Base-by-base conservation (phyloP, 805 yeast species). In the Pichia occidentalis region DNA sequence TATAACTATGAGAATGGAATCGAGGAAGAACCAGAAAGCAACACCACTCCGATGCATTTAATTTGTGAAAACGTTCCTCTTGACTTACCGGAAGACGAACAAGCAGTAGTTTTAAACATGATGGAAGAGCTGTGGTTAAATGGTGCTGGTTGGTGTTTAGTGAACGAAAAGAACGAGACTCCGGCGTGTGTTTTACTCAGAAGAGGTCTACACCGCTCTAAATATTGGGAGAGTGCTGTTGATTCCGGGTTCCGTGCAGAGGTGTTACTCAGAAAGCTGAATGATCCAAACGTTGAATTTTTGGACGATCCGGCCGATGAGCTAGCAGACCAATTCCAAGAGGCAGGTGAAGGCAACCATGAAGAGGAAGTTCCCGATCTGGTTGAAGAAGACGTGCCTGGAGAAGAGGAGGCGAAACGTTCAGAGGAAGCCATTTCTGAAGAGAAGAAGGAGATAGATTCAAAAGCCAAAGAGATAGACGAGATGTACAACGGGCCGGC, bases 221-320 rank as follows among this genome's bases (percentile, higher is more conserved):
- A 52, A 4, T 61, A 67, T n/a, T 72, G 75, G 55, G 55, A 65
- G 5, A 61, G 61, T 18, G 61, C 83, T 26, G 84, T 88, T 1
- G 80, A 75, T 43, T 95, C 96, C 1, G 97, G 97, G 30, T 90
- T 85, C 1, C 68, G 95, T 43, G 92, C 96, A 0, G 97, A 88
- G 56, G 65, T 88, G 26, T 61, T 88, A 16, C 64, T 90, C 44
- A 67, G 95, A 44, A 81, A 80, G 51, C 70, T 87, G 29, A 67
- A 71, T 40, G 87, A 78, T 42, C 62, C 59, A 22, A 77, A 75
- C 41, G 64, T 81, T 47, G 88, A 81, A 53, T 74, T 82, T 43
- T 48, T 83, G 7, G 71, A 64, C 7, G 72, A 61, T 27, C n/a
- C n/a, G n/a, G n/a, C n/a, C n/a, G n/a, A n/a, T n/a, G n/a, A n/a